These are phyloP conservation scores for Epipyxis sp. DNA, from an alignment of 108 stramenopile species.

Conservation along the genomic window DNA sequence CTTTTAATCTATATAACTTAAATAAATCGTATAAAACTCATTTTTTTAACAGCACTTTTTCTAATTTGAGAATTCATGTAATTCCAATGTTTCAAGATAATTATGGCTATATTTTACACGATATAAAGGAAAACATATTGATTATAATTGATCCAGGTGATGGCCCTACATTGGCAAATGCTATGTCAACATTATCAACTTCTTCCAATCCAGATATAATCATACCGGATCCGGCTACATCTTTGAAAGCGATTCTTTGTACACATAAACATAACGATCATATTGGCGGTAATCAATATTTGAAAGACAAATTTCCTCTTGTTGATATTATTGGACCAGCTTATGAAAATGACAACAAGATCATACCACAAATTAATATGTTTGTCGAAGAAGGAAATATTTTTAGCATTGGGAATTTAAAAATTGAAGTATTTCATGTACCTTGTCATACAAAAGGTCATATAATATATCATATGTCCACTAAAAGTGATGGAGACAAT, in stretches of 20 bases:
- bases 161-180: slow-evolving; percentile 49
- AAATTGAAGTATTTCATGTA: slow-evolving; percentile 54
- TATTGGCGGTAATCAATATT: slow-evolving; percentile 62
- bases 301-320: slow-evolving; percentile 43
- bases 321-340: slow-evolving; percentile 45
- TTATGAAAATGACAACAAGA: slow-evolving; percentile 48
- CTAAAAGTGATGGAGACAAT: slow-evolving; percentile 35
- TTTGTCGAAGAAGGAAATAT: slow-evolving; percentile 21
- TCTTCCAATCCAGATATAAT: too few species aligned
- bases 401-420: slow-evolving; percentile 30
- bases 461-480: slow-evolving; percentile 55
- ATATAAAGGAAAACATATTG: slow-evolving; percentile 43
- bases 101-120: slow-evolving; percentile 60
- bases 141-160: slow-evolving; percentile 68
- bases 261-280: slow-evolving; percentile 75
- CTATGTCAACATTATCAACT: slow-evolving; percentile 48
- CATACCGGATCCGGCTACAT: too few species aligned
- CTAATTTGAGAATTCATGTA: background rate
- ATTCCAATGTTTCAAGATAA: slow-evolving; percentile 40
- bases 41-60: too few species aligned
- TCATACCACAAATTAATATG: background rate
- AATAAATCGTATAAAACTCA: too few species aligned
- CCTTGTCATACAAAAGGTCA: slow-evolving; percentile 69
- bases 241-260: slow-evolving; percentile 58
- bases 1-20: too few species aligned